A percentile compares a stretch with the other conserved stretches of the same genome.
Evolutionary conservation across 1,284 basidiomycete species (phyloP).

Genomic region (Inonotus hispidus): DNA sequence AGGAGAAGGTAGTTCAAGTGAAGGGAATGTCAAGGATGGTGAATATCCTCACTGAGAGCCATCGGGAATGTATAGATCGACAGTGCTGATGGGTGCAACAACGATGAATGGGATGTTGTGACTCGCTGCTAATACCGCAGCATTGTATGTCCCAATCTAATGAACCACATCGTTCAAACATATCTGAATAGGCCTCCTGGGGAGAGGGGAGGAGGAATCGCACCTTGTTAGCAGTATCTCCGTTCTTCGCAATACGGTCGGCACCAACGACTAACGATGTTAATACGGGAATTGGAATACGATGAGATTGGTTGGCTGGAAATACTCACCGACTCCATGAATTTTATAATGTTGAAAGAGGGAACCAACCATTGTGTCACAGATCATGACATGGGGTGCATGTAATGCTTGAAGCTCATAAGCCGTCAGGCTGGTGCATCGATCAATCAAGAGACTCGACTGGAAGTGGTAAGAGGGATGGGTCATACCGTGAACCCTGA

Average conservation of each 20-base stretch:
- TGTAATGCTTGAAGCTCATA: conserved; percentile 78
- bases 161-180: conserved; percentile 6
- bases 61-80: conserved; percentile 74
- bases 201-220: conserved; percentile 17
- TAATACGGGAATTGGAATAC: neutral
- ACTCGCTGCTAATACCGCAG: conserved; percentile 79
- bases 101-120: conserved; percentile 88
- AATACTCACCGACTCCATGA: conserved; percentile 72
- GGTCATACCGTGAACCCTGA: conserved; percentile 70
- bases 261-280: conserved; percentile 64
- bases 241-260: conserved; percentile 82
- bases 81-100: conserved; percentile 83
- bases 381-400: conserved; percentile 88
- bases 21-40: neutral
- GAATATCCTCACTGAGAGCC: conserved; percentile 54
- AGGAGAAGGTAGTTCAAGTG: neutral
- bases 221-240: conserved; percentile 92
- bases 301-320: neutral
- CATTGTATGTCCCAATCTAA: conserved; percentile 87
- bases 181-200: neutral
- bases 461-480: neutral
- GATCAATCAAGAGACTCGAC: neutral
- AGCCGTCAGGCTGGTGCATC: conserved; percentile 63
- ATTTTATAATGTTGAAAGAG: conserved; percentile 83
- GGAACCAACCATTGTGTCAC: conserved; percentile 92